Base-by-base conservation (phyloP, 208 protist species). In the Polymyxa betae region DNA sequence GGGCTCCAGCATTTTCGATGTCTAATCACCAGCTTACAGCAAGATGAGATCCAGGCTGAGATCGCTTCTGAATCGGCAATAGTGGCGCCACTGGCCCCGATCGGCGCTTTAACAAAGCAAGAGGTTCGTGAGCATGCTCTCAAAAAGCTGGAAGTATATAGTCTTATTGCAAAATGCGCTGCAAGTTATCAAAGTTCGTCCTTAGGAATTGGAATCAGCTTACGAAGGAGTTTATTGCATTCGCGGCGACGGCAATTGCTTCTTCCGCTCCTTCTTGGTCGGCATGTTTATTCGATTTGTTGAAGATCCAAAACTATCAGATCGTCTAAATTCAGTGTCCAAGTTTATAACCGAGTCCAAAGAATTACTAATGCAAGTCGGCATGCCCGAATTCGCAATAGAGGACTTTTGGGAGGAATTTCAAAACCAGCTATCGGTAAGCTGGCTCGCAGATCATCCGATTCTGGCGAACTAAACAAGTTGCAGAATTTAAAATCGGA, bases 351-450 rank as follows among this genome's bases (percentile, higher is more conserved):
- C 5, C 10, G n/a, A 12, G 72, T 82, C 72, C 5, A 82, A 82
- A 43, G 72, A 35, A 38, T 5, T 38, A 35, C 72, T 82, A 16
- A 35, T 82, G 10, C 5, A 82, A 82, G n/a, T 5, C n/a, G 72
- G 72, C 16, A 38, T 82, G 5, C 72, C 72, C 35, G 72, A 82
- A 45, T 82, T 82, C n/a, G 72, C 16, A 35, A 43, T 82, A 5
- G 72, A 82, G n/a, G 72, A 82, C n/a, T 82, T 82, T 35, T 82
- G 72, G 72, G 72, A 82, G 12, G 72, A 82, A 43, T 82, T 82
- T 82, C 72, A n/a, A 5, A 82, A 43, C n/a, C 72, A 82, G n/a
- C 72, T 82, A 5, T 5, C 16, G n/a, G 72, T 82, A 82, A 20
- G 72, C 12, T 5, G 16, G 72, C 5, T 5, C 24, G 5, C 24